Evolutionary conservation across 129 eudicot genomes (phyloP), one percentile per base, ranked within the genome.

Genomic region (Pittosporum tobira): DNA sequence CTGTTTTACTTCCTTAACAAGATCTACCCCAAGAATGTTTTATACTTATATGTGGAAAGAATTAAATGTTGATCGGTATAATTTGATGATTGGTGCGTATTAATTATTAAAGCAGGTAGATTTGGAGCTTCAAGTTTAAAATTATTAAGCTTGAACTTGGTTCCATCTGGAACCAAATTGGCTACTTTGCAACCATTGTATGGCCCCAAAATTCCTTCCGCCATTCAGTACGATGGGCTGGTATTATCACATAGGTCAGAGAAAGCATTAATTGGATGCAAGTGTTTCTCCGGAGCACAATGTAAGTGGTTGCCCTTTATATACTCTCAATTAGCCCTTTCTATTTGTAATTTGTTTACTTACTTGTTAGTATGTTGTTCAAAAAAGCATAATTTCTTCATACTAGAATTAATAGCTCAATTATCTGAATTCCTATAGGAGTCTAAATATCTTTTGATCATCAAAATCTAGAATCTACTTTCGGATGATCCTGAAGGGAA

Each of bases 121-220:
- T 81, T 77, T 51, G 90, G 87, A 73, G 70, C 81, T 69, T 74
- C 96, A 29, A 77, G 75, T 59, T 28, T 74, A 21, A 77, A 70
- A 37, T 13, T 66, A 24, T 50, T 63, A 46, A 72, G 61, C 71
- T 74, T 73, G 68, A 74, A 71, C 20, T 65, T 78, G 22, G 73
- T 77, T 52, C 62, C 74, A 49, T 44, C 37, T 56, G 65, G 60
- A 57, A 48, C 54, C 50, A 75, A 78, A 65, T 65, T 73, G 34
- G 34, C 61, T 27, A 71, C 51, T 40, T 64, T 65, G 55, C 80
- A 66, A 58, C 78, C 71, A 9, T 51, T 37, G 51, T 25, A 56
- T 65, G 76, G 64, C 55, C 19, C 59, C 22, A 55, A 55, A 52
- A 7, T 65, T 2, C 54, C 11, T 24, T 68, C 58, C 1, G n/a